A percentile compares a stretch with the other conserved stretches of the same genome.
These are phyloP conservation scores for Jaenimonas drosophilae DNA, from an alignment of 208 protist genomes.

Conservation along the genomic window DNA sequence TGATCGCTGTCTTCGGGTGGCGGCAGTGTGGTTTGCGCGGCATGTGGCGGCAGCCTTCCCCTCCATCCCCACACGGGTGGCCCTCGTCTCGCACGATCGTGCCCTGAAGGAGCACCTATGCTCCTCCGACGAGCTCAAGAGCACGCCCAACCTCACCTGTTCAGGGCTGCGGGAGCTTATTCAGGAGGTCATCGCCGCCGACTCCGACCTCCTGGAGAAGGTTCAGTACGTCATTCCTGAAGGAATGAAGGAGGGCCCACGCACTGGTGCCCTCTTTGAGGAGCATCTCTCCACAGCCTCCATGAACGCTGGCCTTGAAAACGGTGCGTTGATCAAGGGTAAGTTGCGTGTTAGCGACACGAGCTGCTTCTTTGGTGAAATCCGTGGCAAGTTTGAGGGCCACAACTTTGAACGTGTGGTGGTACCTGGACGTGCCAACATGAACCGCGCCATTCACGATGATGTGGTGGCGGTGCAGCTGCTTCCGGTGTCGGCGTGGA, in stretches of 20 bases:
- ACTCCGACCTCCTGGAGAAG: conserved; percentile 76
- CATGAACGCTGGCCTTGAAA: conserved; percentile 44
- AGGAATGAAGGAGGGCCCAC: conserved; percentile 52
- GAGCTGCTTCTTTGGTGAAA: conserved; percentile 83
- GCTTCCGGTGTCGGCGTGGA: conserved; percentile 42
- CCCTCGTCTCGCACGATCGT: conserved; percentile 67
- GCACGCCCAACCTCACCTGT: conserved; percentile 43
- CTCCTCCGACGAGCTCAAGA: conserved; percentile 9
- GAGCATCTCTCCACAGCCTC: conserved; percentile 27
- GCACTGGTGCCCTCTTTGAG: conserved; percentile 38
- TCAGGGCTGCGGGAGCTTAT: conserved; percentile 57
- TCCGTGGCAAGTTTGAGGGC: conserved; percentile 74
- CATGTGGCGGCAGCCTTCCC: conserved; percentile 46
- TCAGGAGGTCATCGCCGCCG: conserved; percentile 17
- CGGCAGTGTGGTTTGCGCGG: conserved; percentile 79
- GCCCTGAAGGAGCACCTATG: conserved; percentile 25
- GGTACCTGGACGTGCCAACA: conserved; percentile 57
- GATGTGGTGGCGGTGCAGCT: conserved; percentile 75
- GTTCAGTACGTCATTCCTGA: conserved; percentile 60
- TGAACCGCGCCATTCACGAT: conserved; percentile 86
- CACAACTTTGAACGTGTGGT: conserved; percentile 66
- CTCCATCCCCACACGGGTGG: conserved; percentile 11
- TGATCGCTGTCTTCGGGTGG: conserved; percentile 80
- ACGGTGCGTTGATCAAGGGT: conserved; percentile 54
- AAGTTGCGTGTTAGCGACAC: conserved; percentile 74